Base-by-base conservation (phyloP, 1,284 basidiomycete genomes). In the Cryptococcus amylolentus region DNA sequence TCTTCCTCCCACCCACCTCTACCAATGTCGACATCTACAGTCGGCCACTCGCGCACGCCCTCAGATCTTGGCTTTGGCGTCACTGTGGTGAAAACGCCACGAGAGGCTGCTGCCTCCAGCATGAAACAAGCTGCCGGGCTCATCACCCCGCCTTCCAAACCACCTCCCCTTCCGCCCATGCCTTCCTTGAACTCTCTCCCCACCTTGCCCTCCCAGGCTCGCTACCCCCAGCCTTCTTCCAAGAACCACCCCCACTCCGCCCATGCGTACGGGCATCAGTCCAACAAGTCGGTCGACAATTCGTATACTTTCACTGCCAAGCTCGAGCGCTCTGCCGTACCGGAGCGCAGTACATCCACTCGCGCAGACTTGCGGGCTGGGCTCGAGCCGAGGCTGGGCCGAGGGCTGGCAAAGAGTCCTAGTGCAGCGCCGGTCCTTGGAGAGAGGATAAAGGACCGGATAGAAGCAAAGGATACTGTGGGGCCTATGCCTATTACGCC, bases 21-120 rank as follows among this genome's bases (percentile, higher is more conserved):
- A 16, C 51, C 51, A 6, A 13, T 38, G n/a, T 12, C 37, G 0
- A 50, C 31, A 16, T 28, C 47, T 26, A 35, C 47, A 14, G 14
- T 12, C 8, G 16, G 14, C 28, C 47, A 35, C 31, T 20, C 27
- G 13, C 18, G 44, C 44, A 48, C 26, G 12, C 27, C 45, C 9
- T 46, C 45, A n/a, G 18, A 39, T 16, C 46, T 38, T 18, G 20
- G 49, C 37, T 14, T 16, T 12, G 68, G 68, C 14, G 68, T 66
- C 1, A 62, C 54, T 2, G 62, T 68, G 12, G 68, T 70, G 8
- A 54, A 62, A 46, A 70, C 66, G 1, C 68, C 68, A 5, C 47
- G 63, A 51, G 68, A 70, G 39, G 68, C 66, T 28, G 60, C 60
- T 10, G 50, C 43, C 43, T 35, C 31, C 18, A 59, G 58, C 45